Evolutionary conservation across 1,284 basidiomycete species (phyloP), one percentile per base, ranked within the genome.

Genomic region (Inonotus hispidus): DNA sequence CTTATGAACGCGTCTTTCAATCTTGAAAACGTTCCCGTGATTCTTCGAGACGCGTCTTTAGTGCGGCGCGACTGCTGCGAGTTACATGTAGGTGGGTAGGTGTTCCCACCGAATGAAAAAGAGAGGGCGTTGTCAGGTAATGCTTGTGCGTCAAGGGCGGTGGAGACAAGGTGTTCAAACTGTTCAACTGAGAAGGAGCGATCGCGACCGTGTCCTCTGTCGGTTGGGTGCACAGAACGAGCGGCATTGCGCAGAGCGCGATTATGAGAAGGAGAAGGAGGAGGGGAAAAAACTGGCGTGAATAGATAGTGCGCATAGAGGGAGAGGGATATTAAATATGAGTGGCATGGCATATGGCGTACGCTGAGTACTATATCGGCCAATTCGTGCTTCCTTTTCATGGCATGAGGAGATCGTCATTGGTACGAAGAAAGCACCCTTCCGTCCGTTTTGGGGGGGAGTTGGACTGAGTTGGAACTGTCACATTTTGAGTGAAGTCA

Each of bases 121-220:
- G 50, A 38, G 14, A 64, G 56, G 39, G 59, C 41, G 25, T n/a
- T 61, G 39, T 60, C 63, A 32, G 63, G 62, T 43, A 61, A 32
- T 8, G 54, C 32, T n/a, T 64, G 59, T 13, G 60, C 38, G 49
- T 61, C 59, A 29, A 64, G 63, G 3, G 63, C 63, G 37, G 49
- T 37, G 6, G 59, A 53, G 47, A 64, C 63, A 47, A 64, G 59
- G 1, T 58, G 55, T 29, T 54, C 43, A 46, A 64, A 64, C 19
- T 64, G 55, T 23, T 64, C 46, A 11, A 64, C 46, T 27, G 59
- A 53, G 53, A 64, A 64, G 7, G 59, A 45, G 21, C 19, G 59
- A 21, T 55, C 52, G 23, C 49, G 59, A 6, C 19, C 23, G n/a
- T n/a, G 52, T 13, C 25, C 25, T 27, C 45, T 38, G 21, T 38